These are phyloP conservation scores for Wickerhamiella galacta DNA, from an alignment of 805 yeast genomes.

Conservation along the genomic window DNA sequence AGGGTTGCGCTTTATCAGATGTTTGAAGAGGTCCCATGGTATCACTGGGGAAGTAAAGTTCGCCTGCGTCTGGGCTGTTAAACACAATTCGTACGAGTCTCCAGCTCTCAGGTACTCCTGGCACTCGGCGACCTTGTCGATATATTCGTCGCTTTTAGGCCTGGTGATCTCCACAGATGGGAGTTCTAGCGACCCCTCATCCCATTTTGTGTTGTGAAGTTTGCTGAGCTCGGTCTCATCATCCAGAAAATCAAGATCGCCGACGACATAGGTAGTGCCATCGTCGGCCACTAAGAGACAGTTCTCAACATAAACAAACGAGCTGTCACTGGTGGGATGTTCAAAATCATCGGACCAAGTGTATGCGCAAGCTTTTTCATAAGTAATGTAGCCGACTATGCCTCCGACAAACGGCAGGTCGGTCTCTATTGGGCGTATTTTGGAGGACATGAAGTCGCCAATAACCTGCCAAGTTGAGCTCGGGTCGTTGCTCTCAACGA, in stretches of 20 bases:
- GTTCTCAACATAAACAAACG: slow-evolving; percentile 13
- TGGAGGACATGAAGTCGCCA: slow-evolving; percentile 12
- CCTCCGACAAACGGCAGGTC: slow-evolving; percentile 83
- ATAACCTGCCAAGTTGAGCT: slow-evolving; percentile 3
- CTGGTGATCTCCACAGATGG: slow-evolving; percentile 8
- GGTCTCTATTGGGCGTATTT: slow-evolving; percentile 15
- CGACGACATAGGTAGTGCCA: background rate
- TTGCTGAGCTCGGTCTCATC: background rate
- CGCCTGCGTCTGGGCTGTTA: slow-evolving; percentile 60
- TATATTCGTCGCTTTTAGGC: slow-evolving; percentile 42
- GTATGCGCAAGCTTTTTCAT: slow-evolving; percentile 46
- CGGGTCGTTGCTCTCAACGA: background rate
- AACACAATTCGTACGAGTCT: slow-evolving; percentile 84
- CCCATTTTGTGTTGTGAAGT: background rate
- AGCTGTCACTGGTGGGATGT: slow-evolving; percentile 12
- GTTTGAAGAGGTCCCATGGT: slow-evolving; percentile 71
- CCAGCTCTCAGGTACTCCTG: slow-evolving; percentile 58
- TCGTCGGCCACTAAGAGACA: slow-evolving; percentile 6
- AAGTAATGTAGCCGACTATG: slow-evolving; percentile 65
- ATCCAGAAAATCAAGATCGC: background rate
- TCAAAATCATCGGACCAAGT: slow-evolving; percentile 2
- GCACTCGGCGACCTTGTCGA: slow-evolving; percentile 39
- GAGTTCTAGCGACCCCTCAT: slow-evolving; percentile 5
- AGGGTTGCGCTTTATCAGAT: slow-evolving; percentile 58
- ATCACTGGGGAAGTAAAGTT: slow-evolving; percentile 28